Percentiles rank a stretch among this genome's conserved stretches.
Conservation (phyloP, 2,329 filamentous ascomycete species). For the Neopestalotiopsis sp. region DNA sequence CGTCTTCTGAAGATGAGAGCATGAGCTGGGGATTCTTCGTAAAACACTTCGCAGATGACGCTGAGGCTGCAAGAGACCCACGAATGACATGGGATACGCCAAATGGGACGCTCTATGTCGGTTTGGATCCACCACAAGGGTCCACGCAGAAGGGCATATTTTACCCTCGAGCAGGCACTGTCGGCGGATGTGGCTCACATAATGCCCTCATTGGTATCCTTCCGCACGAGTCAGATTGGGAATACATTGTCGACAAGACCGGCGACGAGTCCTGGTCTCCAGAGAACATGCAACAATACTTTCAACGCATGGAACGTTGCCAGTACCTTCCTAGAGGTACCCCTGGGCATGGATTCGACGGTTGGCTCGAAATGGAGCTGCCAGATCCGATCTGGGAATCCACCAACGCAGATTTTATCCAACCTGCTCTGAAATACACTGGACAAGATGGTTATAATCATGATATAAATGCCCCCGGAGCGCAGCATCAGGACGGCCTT, state of each 20-base stretch:
- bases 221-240: slow-evolving; percentile 63
- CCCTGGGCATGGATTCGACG: slow-evolving; percentile 58
- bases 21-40: slow-evolving; percentile 62
- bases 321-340: slow-evolving; percentile 36
- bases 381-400: slow-evolving; percentile 9
- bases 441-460: not conserved
- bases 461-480: slow-evolving; percentile 44
- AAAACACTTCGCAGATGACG: slow-evolving; percentile 57
- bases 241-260: slow-evolving; percentile 32
- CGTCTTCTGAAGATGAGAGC: slow-evolving; percentile 44
- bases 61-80: slow-evolving; percentile 51
- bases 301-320: slow-evolving; percentile 16
- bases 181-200: slow-evolving; percentile 60
- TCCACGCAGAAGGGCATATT: slow-evolving; percentile 48
- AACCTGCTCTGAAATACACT: not conserved
- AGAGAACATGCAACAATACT: slow-evolving; percentile 13
- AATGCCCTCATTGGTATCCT: slow-evolving; percentile 64
- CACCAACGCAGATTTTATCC: not conserved
- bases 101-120: slow-evolving; percentile 43
- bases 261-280: slow-evolving; percentile 20
- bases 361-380: slow-evolving; percentile 56
- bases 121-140: slow-evolving; percentile 41
- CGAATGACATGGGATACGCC: slow-evolving; percentile 55
- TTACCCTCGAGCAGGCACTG: slow-evolving; percentile 51
- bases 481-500: slow-evolving; percentile 2